phyloP scores from a whole-genome alignment of 2,329 filamentous ascomycete species.

The Hymenoscyphus scutula region DNA sequence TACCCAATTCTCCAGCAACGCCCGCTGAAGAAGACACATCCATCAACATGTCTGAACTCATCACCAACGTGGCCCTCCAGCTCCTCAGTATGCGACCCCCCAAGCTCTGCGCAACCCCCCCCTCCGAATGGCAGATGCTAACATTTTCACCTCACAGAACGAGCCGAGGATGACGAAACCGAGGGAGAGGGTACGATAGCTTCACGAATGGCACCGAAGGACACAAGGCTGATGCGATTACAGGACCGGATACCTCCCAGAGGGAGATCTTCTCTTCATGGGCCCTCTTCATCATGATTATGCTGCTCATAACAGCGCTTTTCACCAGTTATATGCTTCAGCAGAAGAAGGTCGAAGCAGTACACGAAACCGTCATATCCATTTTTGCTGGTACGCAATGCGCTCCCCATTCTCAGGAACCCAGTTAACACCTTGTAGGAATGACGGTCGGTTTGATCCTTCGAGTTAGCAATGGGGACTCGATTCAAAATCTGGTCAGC shows the following conservation, averaged over 20 bases:
- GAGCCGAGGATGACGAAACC: conserved; percentile 31
- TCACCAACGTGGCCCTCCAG: conserved; percentile 34
- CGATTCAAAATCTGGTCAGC: conserved; percentile 85
- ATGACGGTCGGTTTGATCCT: conserved; percentile 94
- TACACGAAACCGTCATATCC: conserved; percentile 96
- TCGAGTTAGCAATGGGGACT: conserved; percentile 74
- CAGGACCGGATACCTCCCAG: conserved; percentile 75
- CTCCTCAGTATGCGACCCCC: conserved; percentile 35
- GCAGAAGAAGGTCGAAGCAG: conserved; percentile 93
- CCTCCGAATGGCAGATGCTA: conserved; percentile 8
- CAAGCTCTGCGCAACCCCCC: conserved; percentile 7
- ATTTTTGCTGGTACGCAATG: conserved; percentile 79
- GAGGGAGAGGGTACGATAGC: conserved; percentile 29
- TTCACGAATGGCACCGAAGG: conserved; percentile 6
- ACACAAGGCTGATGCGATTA: conserved; percentile 26
- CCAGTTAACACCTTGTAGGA: conserved; percentile 49
- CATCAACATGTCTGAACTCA: conserved; percentile 29
- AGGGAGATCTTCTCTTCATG: conserved; percentile 95
- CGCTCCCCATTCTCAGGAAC: background rate
- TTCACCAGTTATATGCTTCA: conserved; percentile 97
- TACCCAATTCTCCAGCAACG: conserved; percentile 8
- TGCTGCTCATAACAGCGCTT: conserved; percentile 88
- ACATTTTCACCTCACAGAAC: conserved; percentile 25
- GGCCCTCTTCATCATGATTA: conserved; percentile 95
- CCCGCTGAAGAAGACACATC: background rate